Evolutionary conservation across 148 eudicot genomes (phyloP).

Genomic region (Cornus florida): DNA sequence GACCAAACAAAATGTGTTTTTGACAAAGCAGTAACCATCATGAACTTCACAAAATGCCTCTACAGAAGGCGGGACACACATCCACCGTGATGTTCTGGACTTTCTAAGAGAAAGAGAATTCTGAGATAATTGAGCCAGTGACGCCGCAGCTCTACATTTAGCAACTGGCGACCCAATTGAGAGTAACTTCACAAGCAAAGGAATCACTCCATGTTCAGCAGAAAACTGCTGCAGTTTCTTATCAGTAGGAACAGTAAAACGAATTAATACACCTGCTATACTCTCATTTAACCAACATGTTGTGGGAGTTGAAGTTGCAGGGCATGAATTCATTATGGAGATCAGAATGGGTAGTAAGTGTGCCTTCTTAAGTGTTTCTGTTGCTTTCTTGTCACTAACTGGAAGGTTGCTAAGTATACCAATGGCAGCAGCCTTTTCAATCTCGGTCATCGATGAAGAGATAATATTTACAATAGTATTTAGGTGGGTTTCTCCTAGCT

Average conservation of each 20-base stretch:
- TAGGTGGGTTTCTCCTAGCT: slow-evolving; percentile 48
- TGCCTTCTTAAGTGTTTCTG: slow-evolving; percentile 51
- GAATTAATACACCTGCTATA: slow-evolving; percentile 52
- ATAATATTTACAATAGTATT: slow-evolving; percentile 38
- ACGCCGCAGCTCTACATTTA: slow-evolving; percentile 62
- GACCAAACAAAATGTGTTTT: slow-evolving; percentile 70
- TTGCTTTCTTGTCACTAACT: slow-evolving; percentile 48
- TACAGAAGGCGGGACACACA: slow-evolving; percentile 47
- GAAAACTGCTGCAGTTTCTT: slow-evolving; percentile 60
- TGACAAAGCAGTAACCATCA: slow-evolving; percentile 47
- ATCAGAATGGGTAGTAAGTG: slow-evolving; percentile 57
- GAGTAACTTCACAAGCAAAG: slow-evolving; percentile 60
- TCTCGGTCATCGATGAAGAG: slow-evolving; percentile 46
- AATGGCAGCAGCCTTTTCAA: slow-evolving; percentile 63
- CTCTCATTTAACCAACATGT: slow-evolving; percentile 44
- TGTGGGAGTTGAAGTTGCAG: slow-evolving; percentile 25
- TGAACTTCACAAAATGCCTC: slow-evolving; percentile 66
- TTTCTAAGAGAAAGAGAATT: slow-evolving; percentile 37
- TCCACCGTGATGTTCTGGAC: slow-evolving; percentile 45
- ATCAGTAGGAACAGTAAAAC: slow-evolving; percentile 71
- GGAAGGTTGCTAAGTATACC: slow-evolving; percentile 76
- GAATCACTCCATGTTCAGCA: slow-evolving; percentile 54
- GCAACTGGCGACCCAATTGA: slow-evolving; percentile 45
- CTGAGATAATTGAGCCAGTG: slow-evolving; percentile 73
- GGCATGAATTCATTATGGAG: slow-evolving; percentile 40